Evolutionary conservation across 202 grass and related monocot species (phyloP).

Genomic region (Eragrostis tef): DNA sequence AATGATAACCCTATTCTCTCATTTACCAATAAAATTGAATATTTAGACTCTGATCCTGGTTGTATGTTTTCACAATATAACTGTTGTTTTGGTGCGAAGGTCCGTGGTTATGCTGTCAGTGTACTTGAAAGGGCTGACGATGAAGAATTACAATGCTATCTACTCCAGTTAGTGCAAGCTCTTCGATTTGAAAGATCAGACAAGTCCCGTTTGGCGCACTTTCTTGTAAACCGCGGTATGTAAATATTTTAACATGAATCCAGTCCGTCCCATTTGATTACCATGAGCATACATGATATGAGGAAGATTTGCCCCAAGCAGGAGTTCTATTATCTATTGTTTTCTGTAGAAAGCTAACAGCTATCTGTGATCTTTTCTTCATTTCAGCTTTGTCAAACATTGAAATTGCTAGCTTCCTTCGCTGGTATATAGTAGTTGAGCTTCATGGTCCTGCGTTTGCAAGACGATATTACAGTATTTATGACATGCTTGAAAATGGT

Average conservation of each 20-base stretch:
- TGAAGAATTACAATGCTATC: constrained; percentile 97
- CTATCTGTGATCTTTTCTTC: constrained; percentile 17
- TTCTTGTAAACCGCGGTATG: constrained; percentile 93
- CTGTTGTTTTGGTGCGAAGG: constrained; percentile 52
- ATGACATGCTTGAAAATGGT: constrained; percentile 94
- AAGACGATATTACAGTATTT: constrained; percentile 79
- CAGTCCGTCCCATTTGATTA: constrained; percentile 24
- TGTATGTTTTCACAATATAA: constrained; percentile 16
- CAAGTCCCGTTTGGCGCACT: constrained; percentile 81
- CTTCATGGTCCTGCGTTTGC: constrained; percentile 80
- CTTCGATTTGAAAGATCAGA: constrained; percentile 98
- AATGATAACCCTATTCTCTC: constrained; percentile 22
- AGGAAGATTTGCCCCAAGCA: not conserved
- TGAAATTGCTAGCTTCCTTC: constrained; percentile 97
- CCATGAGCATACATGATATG: not conserved
- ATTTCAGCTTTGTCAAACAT: constrained; percentile 95
- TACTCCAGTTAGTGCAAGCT: constrained; percentile 96
- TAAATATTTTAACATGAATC: constrained; percentile 27
- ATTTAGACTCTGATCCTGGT: constrained; percentile 12
- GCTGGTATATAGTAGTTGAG: constrained; percentile 96
- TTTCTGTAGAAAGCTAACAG: constrained; percentile 17
- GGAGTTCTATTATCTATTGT: constrained; percentile 2
- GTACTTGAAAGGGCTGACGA: constrained; percentile 93
- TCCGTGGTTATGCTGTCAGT: constrained; percentile 91
- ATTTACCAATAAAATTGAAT: not conserved